Base-by-base conservation (phyloP, 2,329 filamentous ascomycete genomes). In the Ophiocordyceps polyrhachis-furcata region DNA sequence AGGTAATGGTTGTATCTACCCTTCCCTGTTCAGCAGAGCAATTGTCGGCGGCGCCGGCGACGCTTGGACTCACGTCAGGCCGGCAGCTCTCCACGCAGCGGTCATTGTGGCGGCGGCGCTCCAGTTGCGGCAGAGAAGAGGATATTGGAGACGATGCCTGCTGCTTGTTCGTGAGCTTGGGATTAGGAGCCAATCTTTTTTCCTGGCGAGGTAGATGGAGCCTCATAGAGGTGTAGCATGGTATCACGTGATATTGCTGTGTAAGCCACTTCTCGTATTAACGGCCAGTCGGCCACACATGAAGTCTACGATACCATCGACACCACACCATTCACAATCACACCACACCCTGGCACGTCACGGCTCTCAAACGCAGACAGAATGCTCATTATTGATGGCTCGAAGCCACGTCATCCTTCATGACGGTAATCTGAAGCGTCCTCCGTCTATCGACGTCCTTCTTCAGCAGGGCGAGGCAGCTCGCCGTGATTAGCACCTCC, bases 1-100 rank as follows among this genome's bases (percentile, higher is more conserved):
- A 98, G 81, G 81, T 95, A 96, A 73, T 88, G 91, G 82, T 98
- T 98, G 85, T 98, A 98, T 72, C 91, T 98, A 65, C 62, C 4
- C 44, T 53, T 28, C 51, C 45, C 46, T 51, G 31, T 46, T 45
- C n/a, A 20, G 35, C 35, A n/a, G 31, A 14, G 31, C 31, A 32
- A 14, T 32, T 32, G 31, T 3, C 13, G 58, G 66, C 60, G 66
- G 66, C 55, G 45, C 51, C 20, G 32, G 40, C 49, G 47, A 46
- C 42, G 43, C 38, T 44, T 17, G 15, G 55, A 74, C 85, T 67
- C 83, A 94, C 88, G 81, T 93, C 64, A 96, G 74, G 69, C 91
- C 91, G 66, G 91, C 85, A 63, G 88, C 79, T 83, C 95, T 96
- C 91, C 89, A 98, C 64, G 88, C 85, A 73, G 88, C 89, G 70